These are phyloP conservation scores for Oryza longistaminata DNA, from an alignment of 176 grass and related monocot genomes.

Conservation along the genomic window DNA sequence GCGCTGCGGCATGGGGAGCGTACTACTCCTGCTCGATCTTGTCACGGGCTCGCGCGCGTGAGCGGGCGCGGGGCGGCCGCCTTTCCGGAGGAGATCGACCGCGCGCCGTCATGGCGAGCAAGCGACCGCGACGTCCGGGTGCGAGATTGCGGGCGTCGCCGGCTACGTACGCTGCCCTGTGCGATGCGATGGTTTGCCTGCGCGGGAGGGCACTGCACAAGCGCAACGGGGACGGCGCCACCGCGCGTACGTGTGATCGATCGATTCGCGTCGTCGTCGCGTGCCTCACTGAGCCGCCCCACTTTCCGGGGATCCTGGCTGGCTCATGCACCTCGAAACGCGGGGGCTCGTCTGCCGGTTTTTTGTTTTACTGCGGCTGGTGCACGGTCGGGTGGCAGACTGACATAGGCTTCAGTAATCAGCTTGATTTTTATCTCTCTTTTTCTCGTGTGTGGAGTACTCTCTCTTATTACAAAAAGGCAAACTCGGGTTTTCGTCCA, in stretches of 20 bases:
- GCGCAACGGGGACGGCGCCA: not conserved
- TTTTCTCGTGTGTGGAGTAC: not conserved
- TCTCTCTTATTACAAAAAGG: no score
- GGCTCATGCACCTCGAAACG: not conserved
- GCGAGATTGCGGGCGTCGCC: not conserved
- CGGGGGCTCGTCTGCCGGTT: not conserved
- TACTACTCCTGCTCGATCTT: not conserved
- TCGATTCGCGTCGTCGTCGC: not conserved
- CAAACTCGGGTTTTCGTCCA: no score
- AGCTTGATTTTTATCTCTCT: not conserved
- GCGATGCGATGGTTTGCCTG: not conserved
- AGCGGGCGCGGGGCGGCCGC: not conserved
- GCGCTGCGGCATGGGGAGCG: conserved; percentile 19
- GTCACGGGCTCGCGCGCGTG: conserved; percentile 12
- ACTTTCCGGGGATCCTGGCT: not conserved
- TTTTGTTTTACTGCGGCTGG: not conserved
- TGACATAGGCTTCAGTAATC: no score
- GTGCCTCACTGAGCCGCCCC: not conserved
- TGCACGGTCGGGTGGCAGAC: not conserved
- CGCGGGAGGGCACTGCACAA: conserved; percentile 21
- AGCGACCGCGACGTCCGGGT: not conserved
- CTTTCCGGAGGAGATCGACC: not conserved
- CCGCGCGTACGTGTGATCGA: not conserved
- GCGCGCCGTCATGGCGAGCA: not conserved
- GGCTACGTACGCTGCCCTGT: not conserved